Evolutionary conservation across 176 grass and related monocot species (phyloP), one percentile per base, ranked within the genome.

Genomic region (Ensete ventricosum): DNA sequence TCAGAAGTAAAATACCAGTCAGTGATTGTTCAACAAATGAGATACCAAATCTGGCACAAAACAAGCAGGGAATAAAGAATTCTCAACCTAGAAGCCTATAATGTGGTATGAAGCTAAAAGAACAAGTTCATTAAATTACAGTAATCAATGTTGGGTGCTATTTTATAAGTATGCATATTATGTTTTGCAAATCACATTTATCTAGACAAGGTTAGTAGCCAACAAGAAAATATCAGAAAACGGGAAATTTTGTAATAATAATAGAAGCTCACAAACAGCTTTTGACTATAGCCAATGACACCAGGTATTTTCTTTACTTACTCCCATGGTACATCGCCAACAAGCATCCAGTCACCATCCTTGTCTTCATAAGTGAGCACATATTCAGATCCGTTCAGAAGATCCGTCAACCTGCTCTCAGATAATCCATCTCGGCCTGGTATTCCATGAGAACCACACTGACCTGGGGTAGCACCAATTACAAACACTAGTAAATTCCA

Each of bases 301-400:
- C 11, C 9, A 75, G 80, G 29, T 6, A 54, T 24, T 59, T 48
- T 72, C 49, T 70, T 21, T 21, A 82, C 88, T 64, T 88, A 95
- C 91, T 77, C 78, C 91, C 91, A 95, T 48, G 91, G 91, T 17
- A 94, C 91, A 22, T 94, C 87, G 54, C 91, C 91, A 11, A 90
- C 91, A 72, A 94, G 83, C 88, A 95, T 90, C 91, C 88, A 95
- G 43, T 95, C 91, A 11, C 85, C 83, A 68, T 95, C 91, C 62
- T 88, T 95, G 69, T 95, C 91, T 87, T 95, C 91, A 13, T 94
- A 94, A 53, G 91, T 94, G 67, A 94, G 76, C 60, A 94, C 91
- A 26, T 85, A 90, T 78, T 94, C 91, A 24, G 77, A 79, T 34
- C 77, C 87, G 77, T 81, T 84, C 14, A 79, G 65, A 58, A 79